A percentile compares a stretch with the other conserved stretches of the same genome.
Conservation (phyloP, 2,329 filamentous ascomycete species). For the Coleophoma crateriformis region DNA sequence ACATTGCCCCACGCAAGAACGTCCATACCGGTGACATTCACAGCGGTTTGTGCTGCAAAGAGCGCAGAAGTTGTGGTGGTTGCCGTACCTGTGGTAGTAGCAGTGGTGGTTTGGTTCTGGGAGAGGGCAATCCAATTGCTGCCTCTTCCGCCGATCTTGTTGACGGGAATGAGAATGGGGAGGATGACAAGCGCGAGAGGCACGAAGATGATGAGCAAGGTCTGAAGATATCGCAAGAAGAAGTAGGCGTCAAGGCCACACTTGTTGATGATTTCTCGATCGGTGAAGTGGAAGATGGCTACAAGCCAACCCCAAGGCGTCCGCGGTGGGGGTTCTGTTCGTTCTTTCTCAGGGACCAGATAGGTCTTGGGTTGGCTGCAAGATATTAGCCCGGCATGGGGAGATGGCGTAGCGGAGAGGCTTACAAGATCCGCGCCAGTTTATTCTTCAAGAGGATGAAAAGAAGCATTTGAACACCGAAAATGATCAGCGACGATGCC, state of each 20-base stretch:
- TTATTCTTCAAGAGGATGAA: slow-evolving; percentile 76
- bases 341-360: slow-evolving; percentile 77
- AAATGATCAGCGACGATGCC: slow-evolving; percentile 22
- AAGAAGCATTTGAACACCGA: slow-evolving; percentile 48
- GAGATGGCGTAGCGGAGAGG: slow-evolving; percentile 8
- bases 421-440: slow-evolving; percentile 76
- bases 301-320: slow-evolving; percentile 43
- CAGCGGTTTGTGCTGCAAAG: slow-evolving; percentile 10
- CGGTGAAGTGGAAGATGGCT: slow-evolving; percentile 61
- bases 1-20: slow-evolving; percentile 86
- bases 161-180: slow-evolving; percentile 82
- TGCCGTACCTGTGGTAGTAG: not conserved
- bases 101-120: slow-evolving; percentile 29
- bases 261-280: slow-evolving; percentile 85
- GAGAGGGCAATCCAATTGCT: slow-evolving; percentile 31
- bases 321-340: slow-evolving; percentile 67
- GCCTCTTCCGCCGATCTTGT: slow-evolving; percentile 63
- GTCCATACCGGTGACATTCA: slow-evolving; percentile 57
- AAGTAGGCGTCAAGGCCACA: slow-evolving; percentile 97
- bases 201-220: slow-evolving; percentile 86
- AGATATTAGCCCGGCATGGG: slow-evolving; percentile 7
- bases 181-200: slow-evolving; percentile 74
- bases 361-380: slow-evolving; percentile 76
- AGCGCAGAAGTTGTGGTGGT: slow-evolving; percentile 2
- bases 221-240: slow-evolving; percentile 85